Evolutionary conservation across 441 rosid genomes (phyloP), one percentile per base, ranked within the genome.

Genomic region (Brassica hybrid): DNA sequence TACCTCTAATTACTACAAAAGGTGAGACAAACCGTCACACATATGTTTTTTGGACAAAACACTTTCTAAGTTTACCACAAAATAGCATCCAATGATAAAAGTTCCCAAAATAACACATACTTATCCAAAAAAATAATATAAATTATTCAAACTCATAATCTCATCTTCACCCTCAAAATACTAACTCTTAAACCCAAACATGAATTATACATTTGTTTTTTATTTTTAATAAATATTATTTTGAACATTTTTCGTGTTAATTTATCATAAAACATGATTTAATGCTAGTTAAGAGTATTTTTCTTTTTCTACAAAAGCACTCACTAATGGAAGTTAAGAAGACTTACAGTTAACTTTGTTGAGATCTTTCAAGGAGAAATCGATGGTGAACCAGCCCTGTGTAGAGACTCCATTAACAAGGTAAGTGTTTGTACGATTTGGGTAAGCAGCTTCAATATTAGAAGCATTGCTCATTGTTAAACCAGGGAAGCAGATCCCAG

Each of bases 381-480:
- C 99, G 74, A 85, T 60, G n/a, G 99, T 57, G 83, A 93, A 94
- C 85, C 83, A 89, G 78, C 90, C 94, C 30, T 7, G 1, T 11
- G 79, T 83, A 17, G 72, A 4, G 34, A 66, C 76, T 6, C 97
- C 98, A 69, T 91, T 86, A 64, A 91, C 90, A 0, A n/a, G 16
- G 79, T 94, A 88, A 32, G 72, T 0, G 5, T 67, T 86, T 1
- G 4, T 7, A 60, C 34, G 71, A 13, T 6, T n/a, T 5, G 61
- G 60, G 78, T 73, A 87, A 76, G 57, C 1, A 5, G 0, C 0
- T 0, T 67, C 0, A 32, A 88, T 80, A 45, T 7, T 17, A 8
- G 97, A 84, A 79, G 80, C 78, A 81, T 90, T 90, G 4, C 85
- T 74, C 56, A 95, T 82, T 38, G n/a, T 83, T 67, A 95, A n/a